These are phyloP conservation scores for Monilinia laxa DNA, from an alignment of 2,329 filamentous ascomycete genomes.

Conservation along the genomic window DNA sequence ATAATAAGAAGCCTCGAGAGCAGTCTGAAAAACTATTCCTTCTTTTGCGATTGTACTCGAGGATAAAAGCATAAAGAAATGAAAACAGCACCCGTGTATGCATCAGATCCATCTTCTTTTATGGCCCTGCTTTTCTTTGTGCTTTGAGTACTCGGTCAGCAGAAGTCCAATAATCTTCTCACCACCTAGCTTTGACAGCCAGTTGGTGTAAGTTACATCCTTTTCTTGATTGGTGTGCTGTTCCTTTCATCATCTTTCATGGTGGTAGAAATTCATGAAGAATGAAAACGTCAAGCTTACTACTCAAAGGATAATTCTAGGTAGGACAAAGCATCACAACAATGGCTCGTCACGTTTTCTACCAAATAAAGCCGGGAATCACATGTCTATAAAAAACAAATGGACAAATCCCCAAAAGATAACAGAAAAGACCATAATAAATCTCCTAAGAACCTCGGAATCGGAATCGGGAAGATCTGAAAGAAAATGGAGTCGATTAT, in stretches of 20 bases:
- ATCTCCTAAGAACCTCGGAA: neutral
- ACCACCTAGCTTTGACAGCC: neutral
- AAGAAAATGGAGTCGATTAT: neutral
- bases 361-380: neutral
- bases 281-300: neutral
- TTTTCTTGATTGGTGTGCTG: neutral
- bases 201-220: neutral
- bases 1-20: neutral
- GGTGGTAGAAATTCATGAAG: neutral
- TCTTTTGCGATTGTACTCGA: neutral
- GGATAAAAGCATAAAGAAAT: neutral
- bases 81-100: neutral
- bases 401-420: neutral
- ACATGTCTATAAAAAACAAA: neutral
- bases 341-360: neutral
- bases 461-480: neutral
- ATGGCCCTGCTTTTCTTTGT: neutral
- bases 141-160: neutral
- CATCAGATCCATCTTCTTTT: neutral
- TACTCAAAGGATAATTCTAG: neutral
- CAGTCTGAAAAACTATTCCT: neutral
- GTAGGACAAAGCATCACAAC: conserved; percentile 4
- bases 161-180: neutral
- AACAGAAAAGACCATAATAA: neutral
- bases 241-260: neutral